Evolutionary conservation across 2,329 filamentous ascomycete genomes (phyloP), one percentile per base, ranked within the genome.

Genomic region (Westerdykella sp.): DNA sequence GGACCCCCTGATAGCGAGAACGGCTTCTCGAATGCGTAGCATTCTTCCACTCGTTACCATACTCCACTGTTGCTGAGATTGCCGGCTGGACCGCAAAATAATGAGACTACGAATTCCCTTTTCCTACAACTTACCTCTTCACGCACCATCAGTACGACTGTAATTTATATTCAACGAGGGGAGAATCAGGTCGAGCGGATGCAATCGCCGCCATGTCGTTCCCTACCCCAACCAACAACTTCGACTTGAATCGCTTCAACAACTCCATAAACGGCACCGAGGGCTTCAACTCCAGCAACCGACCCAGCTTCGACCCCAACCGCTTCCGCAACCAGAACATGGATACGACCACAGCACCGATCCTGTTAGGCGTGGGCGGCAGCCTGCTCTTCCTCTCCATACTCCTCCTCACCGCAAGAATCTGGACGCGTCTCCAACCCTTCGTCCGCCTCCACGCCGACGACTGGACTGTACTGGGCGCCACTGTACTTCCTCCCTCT

Each of bases 331-430:
- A 15, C 6, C 22, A 40, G 6, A 14, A 15, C 15, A 30, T 35
- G 40, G 36, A 58, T 41, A 44, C 48, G 28, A 54, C 49, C 3
- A 47, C 49, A 23, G 55, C 55, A 3, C 56, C 56, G 6, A 44
- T 60, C 30, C 46, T 60, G 3, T 44, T 60, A 6, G 51, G 56
- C 1, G n/a, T 55, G 5, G 48, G 49, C 13, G 54, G 56, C 4
- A 41, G 45, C 4, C 40, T 60, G 5, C 32, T 57, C 2, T 39
- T 54, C 32, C 41, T 59, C 9, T 49, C 49, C 0, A 44, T 56
- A 9, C 13, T 34, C 10, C 42, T 60, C 5, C 48, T 60, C 6
- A 22, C 36, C 15, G 55, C 54, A 38, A 43, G 56, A 14, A 25
- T 59, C 5, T 59, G 54, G 56, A 54, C 51, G 4, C 41, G 57